Evolutionary conservation across 2,329 filamentous ascomycete genomes (phyloP).

Genomic region (Macrophomina phaseolina): DNA sequence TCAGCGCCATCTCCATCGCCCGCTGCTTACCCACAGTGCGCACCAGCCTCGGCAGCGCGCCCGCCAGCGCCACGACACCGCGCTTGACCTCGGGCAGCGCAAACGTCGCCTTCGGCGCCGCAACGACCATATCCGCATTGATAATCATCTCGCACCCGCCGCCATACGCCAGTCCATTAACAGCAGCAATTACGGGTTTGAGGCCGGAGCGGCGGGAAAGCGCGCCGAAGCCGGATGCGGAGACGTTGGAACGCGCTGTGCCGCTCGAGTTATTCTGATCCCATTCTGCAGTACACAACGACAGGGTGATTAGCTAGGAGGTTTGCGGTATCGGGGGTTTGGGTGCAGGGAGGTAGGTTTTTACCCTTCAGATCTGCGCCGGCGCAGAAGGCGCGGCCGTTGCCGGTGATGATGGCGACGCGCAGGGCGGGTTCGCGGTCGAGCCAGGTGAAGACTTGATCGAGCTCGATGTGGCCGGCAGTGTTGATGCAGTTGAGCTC

Average conservation of each 20-base stretch:
- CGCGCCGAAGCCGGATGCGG: constrained; percentile 57
- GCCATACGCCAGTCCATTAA: constrained; percentile 57
- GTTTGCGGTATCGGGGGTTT: neutral
- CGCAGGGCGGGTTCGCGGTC: constrained; percentile 30
- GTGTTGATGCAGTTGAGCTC: constrained; percentile 32
- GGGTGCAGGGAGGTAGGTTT: neutral
- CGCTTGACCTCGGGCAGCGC: constrained; percentile 38
- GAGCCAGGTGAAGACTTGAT: constrained; percentile 28
- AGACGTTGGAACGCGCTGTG: neutral
- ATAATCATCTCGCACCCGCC: constrained; percentile 36
- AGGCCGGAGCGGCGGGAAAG: constrained; percentile 62
- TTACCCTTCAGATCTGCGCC: constrained; percentile 32
- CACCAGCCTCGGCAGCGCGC: constrained; percentile 36
- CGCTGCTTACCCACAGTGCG: constrained; percentile 37
- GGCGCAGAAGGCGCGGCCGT: constrained; percentile 32
- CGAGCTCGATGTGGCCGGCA: constrained; percentile 28
- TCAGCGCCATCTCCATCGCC: constrained; percentile 37
- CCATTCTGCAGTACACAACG: constrained; percentile 15
- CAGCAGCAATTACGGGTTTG: constrained; percentile 66
- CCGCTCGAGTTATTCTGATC: neutral
- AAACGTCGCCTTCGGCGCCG: constrained; percentile 34
- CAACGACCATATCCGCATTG: constrained; percentile 39
- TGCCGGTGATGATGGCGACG: constrained; percentile 32
- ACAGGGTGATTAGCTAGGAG: neutral
- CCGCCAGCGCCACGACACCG: constrained; percentile 35